phyloP scores from a whole-genome alignment of 179 eudicot species.

The Pouteria campechiana region DNA sequence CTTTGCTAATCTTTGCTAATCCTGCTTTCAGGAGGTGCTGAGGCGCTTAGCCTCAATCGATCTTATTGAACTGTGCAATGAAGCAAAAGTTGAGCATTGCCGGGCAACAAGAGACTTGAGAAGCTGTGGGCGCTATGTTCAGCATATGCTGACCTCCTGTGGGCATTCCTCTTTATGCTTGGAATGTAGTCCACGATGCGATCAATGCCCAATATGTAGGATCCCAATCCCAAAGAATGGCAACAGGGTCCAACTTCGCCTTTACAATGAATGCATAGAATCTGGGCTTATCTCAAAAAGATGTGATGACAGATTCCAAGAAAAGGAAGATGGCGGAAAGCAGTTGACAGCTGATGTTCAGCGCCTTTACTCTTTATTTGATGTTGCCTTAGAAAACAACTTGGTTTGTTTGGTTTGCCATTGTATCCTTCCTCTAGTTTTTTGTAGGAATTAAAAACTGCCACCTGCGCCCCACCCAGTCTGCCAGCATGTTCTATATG shows the following conservation, averaged over 20 bases:
- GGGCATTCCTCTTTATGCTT: conserved; percentile 94
- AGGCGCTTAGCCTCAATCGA: conserved; percentile 83
- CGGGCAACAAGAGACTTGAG: conserved; percentile 94
- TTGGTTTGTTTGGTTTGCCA: conserved; percentile 79
- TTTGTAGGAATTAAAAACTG: too few relatives aligned
- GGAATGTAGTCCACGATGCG: conserved; percentile 88
- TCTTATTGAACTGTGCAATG: conserved; percentile 74
- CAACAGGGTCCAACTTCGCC: conserved; percentile 59
- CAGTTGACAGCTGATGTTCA: conserved; percentile 61
- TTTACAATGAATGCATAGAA: conserved; percentile 83
- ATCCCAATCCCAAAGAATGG: conserved; percentile 46
- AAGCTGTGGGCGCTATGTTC: conserved; percentile 81
- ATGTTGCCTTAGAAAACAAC: conserved; percentile 85
- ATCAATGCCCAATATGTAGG: conserved; percentile 85
- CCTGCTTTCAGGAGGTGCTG: conserved; percentile 57
- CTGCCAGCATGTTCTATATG: too few relatives aligned
- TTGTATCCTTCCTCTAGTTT: conserved; percentile 93
- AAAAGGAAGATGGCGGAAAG: conserved; percentile 40
- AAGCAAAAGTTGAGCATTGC: conserved; percentile 91
- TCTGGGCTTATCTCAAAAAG: conserved; percentile 74
- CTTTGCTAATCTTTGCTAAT: too few relatives aligned
- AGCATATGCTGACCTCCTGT: conserved; percentile 63
- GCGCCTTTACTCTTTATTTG: conserved; percentile 83
- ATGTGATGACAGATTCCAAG: conserved; percentile 51
- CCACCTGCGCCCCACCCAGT: too few relatives aligned